These are phyloP conservation scores for Oryza coarctata DNA, from an alignment of 176 grass and related monocot genomes.

Conservation along the genomic window DNA sequence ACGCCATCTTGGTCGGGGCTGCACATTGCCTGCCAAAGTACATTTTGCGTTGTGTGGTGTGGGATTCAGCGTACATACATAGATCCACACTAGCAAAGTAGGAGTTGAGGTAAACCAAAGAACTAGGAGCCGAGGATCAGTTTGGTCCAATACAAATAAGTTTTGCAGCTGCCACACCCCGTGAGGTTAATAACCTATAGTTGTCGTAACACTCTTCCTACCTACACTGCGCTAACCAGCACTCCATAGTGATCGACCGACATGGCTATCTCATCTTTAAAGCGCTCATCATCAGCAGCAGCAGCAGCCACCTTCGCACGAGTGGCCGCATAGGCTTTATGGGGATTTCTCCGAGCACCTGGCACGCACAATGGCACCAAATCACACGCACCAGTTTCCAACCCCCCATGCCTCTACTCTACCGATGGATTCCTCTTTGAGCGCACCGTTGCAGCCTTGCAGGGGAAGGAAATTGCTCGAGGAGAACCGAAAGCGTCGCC, in stretches of 20 bases:
- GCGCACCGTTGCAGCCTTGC: background rate
- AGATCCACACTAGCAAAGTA: background rate
- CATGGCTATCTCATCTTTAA: background rate
- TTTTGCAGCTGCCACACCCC: background rate
- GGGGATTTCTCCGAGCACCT: conserved; percentile 40
- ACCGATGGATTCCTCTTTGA: background rate
- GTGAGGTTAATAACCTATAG: background rate
- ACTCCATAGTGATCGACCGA: background rate
- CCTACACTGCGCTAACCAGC: background rate
- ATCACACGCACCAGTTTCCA: background rate
- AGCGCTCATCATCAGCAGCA: background rate
- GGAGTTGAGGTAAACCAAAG: background rate
- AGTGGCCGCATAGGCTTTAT: background rate
- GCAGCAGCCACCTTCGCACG: background rate
- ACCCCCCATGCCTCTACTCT: background rate
- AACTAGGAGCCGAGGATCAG: background rate
- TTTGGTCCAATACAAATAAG: background rate
- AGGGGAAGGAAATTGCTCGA: background rate
- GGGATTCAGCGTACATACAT: background rate
- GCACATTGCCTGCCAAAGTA: background rate
- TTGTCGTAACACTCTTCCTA: background rate
- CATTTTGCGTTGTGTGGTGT: background rate
- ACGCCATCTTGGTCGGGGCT: no score
- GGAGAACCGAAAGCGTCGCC: background rate
- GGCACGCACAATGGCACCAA: background rate